Percentiles rank a stretch among this genome's conserved stretches.
Conservation (phyloP, 2,329 filamentous ascomycete genomes). For the Talaromyces piceae region DNA sequence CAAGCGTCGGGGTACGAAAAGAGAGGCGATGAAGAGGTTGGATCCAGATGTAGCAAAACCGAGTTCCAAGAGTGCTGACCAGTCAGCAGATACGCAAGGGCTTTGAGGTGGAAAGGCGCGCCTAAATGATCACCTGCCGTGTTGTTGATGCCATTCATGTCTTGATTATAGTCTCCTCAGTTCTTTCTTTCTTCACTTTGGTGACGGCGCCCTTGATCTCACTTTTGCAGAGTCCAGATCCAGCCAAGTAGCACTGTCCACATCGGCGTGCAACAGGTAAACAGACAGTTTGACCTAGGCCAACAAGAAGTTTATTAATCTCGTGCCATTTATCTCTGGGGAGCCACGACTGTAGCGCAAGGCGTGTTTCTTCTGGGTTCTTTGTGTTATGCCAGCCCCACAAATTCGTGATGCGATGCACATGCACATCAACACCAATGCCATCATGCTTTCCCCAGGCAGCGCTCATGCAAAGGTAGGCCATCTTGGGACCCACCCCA, state of each 20-base stretch:
- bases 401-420: slow-evolving; percentile 87
- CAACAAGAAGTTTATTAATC: slow-evolving; percentile 84
- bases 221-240: slow-evolving; percentile 66
- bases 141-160: background rate
- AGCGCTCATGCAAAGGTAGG: slow-evolving; percentile 74
- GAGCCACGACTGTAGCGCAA: slow-evolving; percentile 71
- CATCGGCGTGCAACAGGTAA: slow-evolving; percentile 72
- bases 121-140: too few species aligned
- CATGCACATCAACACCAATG: slow-evolving; percentile 91
- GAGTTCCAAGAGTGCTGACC: too few species aligned
- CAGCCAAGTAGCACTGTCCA: slow-evolving; percentile 75
- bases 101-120: too few species aligned
- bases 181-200: slow-evolving; percentile 44
- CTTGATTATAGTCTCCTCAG: slow-evolving; percentile 15
- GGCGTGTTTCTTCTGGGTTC: slow-evolving; percentile 73
- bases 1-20: too few species aligned
- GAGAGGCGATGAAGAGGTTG: too few species aligned
- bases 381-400: slow-evolving; percentile 86
- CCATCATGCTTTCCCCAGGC: slow-evolving; percentile 64
- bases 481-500: slow-evolving; percentile 93
- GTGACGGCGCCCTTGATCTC: slow-evolving; percentile 60
- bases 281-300: slow-evolving; percentile 80
- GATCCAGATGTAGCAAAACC: too few species aligned
- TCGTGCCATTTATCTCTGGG: slow-evolving; percentile 81
- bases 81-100: too few species aligned